A percentile compares a stretch with the other conserved stretches of the same genome.
Evolutionary conservation across 1,139 yeast species (phyloP).

Genomic region (Suhomyces wounanorum): DNA sequence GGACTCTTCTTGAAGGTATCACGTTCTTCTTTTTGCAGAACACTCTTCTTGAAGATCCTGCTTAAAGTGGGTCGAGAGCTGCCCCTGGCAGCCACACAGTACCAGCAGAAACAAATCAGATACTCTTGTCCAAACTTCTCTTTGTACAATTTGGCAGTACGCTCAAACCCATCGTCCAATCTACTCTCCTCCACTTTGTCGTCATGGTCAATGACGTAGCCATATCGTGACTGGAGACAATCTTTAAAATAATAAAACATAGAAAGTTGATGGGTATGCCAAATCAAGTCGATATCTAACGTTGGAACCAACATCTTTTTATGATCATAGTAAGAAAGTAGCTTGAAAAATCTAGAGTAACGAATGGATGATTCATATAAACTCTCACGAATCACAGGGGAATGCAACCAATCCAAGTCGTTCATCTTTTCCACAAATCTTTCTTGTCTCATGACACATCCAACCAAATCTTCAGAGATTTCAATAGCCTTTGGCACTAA

Average conservation of each 20-base stretch:
- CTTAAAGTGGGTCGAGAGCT: conserved; percentile 10
- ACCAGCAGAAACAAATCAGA: conserved; percentile 31
- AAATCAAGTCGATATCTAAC: conserved; percentile 40
- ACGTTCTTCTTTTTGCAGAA: background rate
- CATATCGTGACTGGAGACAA: conserved; percentile 16
- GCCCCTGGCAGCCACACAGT: conserved; percentile 20
- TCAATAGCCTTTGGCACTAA: conserved; percentile 19
- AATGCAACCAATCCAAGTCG: conserved; percentile 30
- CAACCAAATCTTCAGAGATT: conserved; percentile 34
- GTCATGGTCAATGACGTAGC: conserved; percentile 28
- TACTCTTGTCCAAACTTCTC: conserved; percentile 24
- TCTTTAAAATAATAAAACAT: conserved; percentile 26
- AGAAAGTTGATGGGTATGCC: conserved; percentile 44
- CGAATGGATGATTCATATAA: conserved; percentile 24
- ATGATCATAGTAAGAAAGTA: conserved; percentile 19
- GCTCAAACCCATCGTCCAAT: conserved; percentile 23
- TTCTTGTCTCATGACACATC: conserved; percentile 34
- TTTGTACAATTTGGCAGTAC: conserved; percentile 25
- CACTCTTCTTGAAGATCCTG: conserved; percentile 12
- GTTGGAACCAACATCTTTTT: conserved; percentile 33
- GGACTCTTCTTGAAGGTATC: conserved; percentile 1
- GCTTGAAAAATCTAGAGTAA: conserved; percentile 28
- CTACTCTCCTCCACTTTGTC: conserved; percentile 28
- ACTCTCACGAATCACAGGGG: conserved; percentile 22
- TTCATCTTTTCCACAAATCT: conserved; percentile 34